Conservation (phyloP, 192 early-diverging fungal genomes). For the Lunasporangiospora selenospora region DNA sequence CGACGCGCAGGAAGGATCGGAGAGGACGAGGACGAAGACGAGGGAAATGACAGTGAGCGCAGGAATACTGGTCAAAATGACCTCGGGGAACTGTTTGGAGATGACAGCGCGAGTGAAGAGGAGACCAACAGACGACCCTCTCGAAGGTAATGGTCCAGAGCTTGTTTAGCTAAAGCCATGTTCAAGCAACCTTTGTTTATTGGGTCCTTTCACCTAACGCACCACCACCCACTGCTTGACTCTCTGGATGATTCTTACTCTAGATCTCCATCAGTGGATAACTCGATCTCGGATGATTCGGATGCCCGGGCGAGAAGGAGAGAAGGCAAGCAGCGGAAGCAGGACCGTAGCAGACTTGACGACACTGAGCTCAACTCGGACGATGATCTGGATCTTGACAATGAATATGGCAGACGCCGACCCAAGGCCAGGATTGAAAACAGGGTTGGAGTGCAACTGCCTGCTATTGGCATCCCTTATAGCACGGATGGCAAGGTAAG, state of each 20-base stretch:
- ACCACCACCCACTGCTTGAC: too few species aligned
- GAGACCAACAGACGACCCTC: background rate
- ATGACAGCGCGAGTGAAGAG: conserved; percentile 31
- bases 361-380: conserved; percentile 26
- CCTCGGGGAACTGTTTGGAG: conserved; percentile 35
- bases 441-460: conserved; percentile 24
- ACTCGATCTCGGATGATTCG: conserved; percentile 32
- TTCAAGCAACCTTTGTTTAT: too few species aligned
- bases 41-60: conserved; percentile 11
- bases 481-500: conserved; percentile 35
- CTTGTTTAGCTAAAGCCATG: too few species aligned
- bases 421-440: conserved; percentile 28
- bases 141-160: too few species aligned
- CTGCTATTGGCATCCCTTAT: conserved; percentile 38
- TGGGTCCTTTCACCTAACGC: too few species aligned
- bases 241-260: too few species aligned
- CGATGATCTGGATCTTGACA: conserved; percentile 25
- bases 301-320: conserved; percentile 16
- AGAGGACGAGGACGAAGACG: conserved; percentile 37
- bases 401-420: conserved; percentile 16
- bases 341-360: conserved; percentile 5
- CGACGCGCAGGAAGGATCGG: conserved; percentile 28
- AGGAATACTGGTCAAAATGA: background rate
- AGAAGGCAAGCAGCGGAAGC: conserved; percentile 34
- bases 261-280: conserved; percentile 33